Evolutionary conservation across 176 grass and related monocot genomes (phyloP).

Genomic region (Bromus sterilis): DNA sequence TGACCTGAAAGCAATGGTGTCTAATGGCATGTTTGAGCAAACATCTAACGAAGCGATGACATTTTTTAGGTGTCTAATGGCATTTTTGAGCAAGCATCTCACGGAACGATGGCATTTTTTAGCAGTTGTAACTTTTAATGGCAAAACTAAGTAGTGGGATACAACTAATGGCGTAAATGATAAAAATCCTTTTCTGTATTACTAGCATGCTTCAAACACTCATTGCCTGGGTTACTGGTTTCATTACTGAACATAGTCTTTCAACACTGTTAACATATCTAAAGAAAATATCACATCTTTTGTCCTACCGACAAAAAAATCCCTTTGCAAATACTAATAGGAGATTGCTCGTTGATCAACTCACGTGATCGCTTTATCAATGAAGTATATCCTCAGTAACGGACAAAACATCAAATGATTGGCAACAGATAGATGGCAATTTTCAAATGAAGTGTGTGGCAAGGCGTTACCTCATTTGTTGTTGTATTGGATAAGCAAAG

Average conservation of each 20-base stretch:
- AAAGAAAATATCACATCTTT: background rate
- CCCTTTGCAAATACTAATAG: background rate
- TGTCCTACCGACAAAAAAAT: background rate
- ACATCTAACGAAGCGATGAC: no score
- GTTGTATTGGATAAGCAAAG: constrained; percentile 89
- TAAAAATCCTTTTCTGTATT: background rate
- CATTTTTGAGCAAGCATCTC: no score
- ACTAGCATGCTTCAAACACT: constrained; percentile 1
- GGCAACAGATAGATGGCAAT: background rate
- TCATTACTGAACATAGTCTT: background rate
- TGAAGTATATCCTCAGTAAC: background rate
- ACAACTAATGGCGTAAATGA: no score
- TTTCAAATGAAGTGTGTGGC: background rate
- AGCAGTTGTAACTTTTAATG: no score
- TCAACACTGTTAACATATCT: background rate
- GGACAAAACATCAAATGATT: background rate
- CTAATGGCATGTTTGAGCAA: no score
- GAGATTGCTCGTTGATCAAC: background rate
- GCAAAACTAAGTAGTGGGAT: no score
- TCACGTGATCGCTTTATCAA: background rate
- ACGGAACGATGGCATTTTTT: no score
- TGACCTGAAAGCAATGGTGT: no score
- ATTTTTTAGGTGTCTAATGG: no score
- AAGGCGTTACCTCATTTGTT: constrained; percentile 71
- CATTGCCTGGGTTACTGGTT: background rate